Evolutionary conservation across 192 early-diverging fungal species (phyloP).

Genomic region (Endogone sp.): DNA sequence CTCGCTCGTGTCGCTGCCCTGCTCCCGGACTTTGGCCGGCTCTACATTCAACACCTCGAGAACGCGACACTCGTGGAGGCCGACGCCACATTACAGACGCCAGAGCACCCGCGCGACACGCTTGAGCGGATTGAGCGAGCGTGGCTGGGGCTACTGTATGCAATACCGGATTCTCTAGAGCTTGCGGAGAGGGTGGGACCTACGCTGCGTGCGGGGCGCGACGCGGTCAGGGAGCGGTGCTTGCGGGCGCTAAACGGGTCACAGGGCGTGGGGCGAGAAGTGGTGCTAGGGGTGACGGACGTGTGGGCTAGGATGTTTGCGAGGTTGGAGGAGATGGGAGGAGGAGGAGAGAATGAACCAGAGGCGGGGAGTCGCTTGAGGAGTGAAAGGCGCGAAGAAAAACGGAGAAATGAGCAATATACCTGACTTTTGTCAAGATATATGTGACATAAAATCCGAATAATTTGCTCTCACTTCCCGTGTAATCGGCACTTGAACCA

Average conservation of each 20-base stretch:
- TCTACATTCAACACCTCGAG: background rate
- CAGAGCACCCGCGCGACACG: too few relatives aligned
- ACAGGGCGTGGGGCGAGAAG: background rate
- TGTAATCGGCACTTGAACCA: too few relatives aligned
- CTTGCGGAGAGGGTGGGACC: background rate
- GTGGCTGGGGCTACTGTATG: background rate
- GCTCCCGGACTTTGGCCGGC: background rate
- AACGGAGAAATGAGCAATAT: too few relatives aligned
- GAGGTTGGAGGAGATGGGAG: background rate
- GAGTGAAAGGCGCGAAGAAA: too few relatives aligned
- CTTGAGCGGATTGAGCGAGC: background rate
- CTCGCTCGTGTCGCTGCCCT: background rate
- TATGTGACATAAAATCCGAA: too few relatives aligned
- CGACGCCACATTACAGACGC: background rate
- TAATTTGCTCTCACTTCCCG: too few relatives aligned
- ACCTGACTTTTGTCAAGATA: too few relatives aligned
- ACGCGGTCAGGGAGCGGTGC: background rate
- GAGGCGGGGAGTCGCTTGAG: too few relatives aligned
- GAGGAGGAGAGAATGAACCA: too few relatives aligned
- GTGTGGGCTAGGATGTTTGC: background rate
- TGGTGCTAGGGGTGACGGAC: background rate
- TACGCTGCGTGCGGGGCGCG: background rate
- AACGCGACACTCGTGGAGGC: background rate
- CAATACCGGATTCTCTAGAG: background rate
- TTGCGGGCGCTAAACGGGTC: background rate